phyloP scores from a whole-genome alignment of 2,329 filamentous ascomycete species.

The Clarireedia hainanense region DNA sequence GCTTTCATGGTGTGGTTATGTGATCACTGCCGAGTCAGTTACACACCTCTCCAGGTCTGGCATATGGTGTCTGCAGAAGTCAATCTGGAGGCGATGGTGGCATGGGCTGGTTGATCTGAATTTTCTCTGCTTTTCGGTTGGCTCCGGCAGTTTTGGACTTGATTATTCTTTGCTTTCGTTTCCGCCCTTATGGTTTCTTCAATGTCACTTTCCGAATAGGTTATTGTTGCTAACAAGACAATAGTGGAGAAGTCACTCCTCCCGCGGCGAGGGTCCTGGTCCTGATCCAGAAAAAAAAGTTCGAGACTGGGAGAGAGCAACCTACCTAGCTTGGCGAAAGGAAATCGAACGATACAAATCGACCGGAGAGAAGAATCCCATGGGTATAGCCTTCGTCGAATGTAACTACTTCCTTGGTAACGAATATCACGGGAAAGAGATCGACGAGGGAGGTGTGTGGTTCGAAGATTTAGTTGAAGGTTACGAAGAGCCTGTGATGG shows the following conservation, averaged over 20 bases:
- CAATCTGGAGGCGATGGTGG: no score
- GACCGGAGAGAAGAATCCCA: neutral
- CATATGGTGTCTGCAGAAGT: no score
- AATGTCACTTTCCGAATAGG: neutral
- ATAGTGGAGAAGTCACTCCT: neutral
- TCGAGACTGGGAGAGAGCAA: neutral
- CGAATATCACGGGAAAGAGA: neutral
- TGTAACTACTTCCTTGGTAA: neutral
- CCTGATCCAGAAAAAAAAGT: neutral
- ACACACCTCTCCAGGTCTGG: no score
- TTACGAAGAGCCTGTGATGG: neutral
- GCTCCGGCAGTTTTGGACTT: no score
- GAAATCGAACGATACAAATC: neutral
- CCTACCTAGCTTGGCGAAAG: neutral
- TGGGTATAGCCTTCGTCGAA: neutral
- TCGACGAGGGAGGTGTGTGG: neutral
- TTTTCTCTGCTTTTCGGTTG: no score
- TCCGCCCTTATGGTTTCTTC: no score
- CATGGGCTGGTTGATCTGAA: no score
- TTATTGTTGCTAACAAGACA: neutral
- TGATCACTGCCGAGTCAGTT: no score
- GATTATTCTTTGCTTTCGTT: no score
- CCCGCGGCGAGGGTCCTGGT: neutral
- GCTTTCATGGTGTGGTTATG: no score
- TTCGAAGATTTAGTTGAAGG: neutral